Evolutionary conservation across 139 green algal species (phyloP).

Genomic region (Chlorella sp.): DNA sequence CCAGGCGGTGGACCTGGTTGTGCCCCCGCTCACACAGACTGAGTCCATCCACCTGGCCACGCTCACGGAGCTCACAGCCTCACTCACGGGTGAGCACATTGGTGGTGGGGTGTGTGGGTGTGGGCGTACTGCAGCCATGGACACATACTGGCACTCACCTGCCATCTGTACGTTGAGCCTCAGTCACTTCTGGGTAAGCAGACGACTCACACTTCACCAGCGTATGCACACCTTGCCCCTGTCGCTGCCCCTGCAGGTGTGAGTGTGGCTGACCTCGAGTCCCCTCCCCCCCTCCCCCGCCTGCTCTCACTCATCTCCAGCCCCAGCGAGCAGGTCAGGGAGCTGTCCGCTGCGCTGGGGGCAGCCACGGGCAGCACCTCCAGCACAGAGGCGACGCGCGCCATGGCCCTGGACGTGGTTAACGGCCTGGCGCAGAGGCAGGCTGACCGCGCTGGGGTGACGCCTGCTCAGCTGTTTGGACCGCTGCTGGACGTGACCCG

Average conservation of each 20-base stretch:
- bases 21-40: slow-evolving; percentile 39
- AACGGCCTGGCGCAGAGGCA: slow-evolving; percentile 27
- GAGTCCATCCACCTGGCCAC: slow-evolving; percentile 63
- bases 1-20: slow-evolving; percentile 45
- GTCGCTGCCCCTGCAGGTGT: slow-evolving; percentile 14
- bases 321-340: slow-evolving; percentile 44
- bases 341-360: slow-evolving; percentile 44
- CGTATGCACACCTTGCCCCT: too few species aligned
- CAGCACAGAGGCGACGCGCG: slow-evolving; percentile 25
- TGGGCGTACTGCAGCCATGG: too few species aligned
- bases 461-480: too few species aligned
- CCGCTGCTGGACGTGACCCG: too few species aligned
- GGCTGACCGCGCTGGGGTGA: too few species aligned
- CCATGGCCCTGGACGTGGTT: slow-evolving; percentile 38
- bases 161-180: too few species aligned
- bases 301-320: slow-evolving; percentile 38
- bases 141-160: too few species aligned
- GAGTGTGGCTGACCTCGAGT: slow-evolving; percentile 36
- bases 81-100: slow-evolving; percentile 24
- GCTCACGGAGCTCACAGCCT: slow-evolving; percentile 27
- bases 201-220: too few species aligned
- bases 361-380: slow-evolving; percentile 11
- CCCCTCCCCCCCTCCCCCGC: slow-evolving; percentile 17
- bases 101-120: too few species aligned
- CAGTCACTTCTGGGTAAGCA: too few species aligned